Conservation (phyloP, 805 yeast species). For the Wickerhamiella galacta region DNA sequence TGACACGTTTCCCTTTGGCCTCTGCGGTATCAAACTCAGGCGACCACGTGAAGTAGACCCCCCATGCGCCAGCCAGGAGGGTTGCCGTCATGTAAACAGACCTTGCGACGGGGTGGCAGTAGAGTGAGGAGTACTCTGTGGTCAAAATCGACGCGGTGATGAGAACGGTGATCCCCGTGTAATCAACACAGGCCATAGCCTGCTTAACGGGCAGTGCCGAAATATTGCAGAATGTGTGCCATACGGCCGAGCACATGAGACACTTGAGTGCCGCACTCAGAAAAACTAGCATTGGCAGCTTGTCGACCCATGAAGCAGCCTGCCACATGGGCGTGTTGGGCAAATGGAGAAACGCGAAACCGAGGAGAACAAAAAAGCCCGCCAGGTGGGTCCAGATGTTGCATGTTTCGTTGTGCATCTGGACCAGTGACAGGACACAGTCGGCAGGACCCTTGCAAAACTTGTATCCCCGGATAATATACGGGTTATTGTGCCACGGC, state of each 20-base stretch:
- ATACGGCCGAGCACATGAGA: conserved; percentile 56
- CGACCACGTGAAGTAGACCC: conserved; percentile 78
- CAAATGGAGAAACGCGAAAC: conserved; percentile 40
- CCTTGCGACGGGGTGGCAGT: conserved; percentile 36
- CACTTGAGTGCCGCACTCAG: conserved; percentile 62
- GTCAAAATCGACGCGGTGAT: conserved; percentile 81
- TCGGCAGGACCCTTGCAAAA: conserved; percentile 48
- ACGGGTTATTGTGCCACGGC: conserved; percentile 87
- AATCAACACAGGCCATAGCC: conserved; percentile 83
- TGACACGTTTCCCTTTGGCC: conserved; percentile 59
- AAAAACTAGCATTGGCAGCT: conserved; percentile 43
- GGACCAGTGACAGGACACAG: conserved; percentile 44
- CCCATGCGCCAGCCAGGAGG: conserved; percentile 46
- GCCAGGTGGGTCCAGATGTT: conserved; percentile 86
- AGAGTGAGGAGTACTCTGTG: conserved; percentile 66
- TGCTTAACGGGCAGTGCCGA: conserved; percentile 44
- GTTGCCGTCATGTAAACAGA: conserved; percentile 43
- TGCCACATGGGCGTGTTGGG: conserved; percentile 42
- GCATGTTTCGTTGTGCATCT: conserved; percentile 69
- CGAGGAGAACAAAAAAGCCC: conserved; percentile 46
- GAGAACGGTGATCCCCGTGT: conserved; percentile 80
- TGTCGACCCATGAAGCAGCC: conserved; percentile 28
- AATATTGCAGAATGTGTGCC: conserved; percentile 86
- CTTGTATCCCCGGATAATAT: conserved; percentile 69
- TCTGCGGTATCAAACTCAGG: conserved; percentile 81